A percentile compares a stretch with the other conserved stretches of the same genome.
Conservation (phyloP, 768 basidiomycete genomes). For the Rhodotorula graminis region DNA sequence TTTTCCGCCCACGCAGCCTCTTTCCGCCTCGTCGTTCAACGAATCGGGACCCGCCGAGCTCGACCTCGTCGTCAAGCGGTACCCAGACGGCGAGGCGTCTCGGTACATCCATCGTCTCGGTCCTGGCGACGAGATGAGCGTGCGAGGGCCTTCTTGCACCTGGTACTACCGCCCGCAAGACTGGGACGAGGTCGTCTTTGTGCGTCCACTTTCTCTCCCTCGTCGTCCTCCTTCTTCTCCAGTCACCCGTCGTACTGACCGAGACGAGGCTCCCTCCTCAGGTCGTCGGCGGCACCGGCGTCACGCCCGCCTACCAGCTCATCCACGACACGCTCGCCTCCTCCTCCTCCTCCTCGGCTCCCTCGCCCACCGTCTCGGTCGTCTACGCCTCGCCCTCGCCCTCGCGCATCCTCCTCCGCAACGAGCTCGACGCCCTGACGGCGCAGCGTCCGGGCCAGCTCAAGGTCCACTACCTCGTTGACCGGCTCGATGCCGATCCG, state of each 20-base stretch:
- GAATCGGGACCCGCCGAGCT: slow-evolving; percentile 16
- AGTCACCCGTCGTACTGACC: background rate
- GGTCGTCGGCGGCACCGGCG: slow-evolving; percentile 44
- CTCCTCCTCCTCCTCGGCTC: background rate
- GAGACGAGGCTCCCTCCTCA: background rate
- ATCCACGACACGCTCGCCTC: slow-evolving; percentile 6
- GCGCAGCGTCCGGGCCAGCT: background rate
- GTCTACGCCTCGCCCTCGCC: slow-evolving; percentile 38
- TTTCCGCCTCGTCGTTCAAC: slow-evolving; percentile 29
- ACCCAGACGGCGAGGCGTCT: slow-evolving; percentile 40
- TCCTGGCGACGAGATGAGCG: slow-evolving; percentile 27
- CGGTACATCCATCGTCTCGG: slow-evolving; percentile 36
- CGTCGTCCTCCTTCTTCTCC: background rate
- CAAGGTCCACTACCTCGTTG: slow-evolving; percentile 29
- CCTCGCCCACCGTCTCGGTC: slow-evolving; percentile 20
- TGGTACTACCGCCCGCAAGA: slow-evolving; percentile 34
- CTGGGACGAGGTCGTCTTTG: slow-evolving; percentile 40
- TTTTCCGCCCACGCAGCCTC: slow-evolving; percentile 9
- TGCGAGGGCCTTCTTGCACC: slow-evolving; percentile 38
- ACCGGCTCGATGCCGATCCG: slow-evolving; percentile 11
- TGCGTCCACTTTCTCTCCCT: slow-evolving; percentile 18
- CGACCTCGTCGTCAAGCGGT: slow-evolving; percentile 42
- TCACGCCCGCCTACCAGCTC: slow-evolving; percentile 40
- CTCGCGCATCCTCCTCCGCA: slow-evolving; percentile 19
- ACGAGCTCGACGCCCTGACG: slow-evolving; percentile 5